Evolutionary conservation across 1,284 basidiomycete species (phyloP), one percentile per base, ranked within the genome.

Genomic region (Puccinia sorghi): DNA sequence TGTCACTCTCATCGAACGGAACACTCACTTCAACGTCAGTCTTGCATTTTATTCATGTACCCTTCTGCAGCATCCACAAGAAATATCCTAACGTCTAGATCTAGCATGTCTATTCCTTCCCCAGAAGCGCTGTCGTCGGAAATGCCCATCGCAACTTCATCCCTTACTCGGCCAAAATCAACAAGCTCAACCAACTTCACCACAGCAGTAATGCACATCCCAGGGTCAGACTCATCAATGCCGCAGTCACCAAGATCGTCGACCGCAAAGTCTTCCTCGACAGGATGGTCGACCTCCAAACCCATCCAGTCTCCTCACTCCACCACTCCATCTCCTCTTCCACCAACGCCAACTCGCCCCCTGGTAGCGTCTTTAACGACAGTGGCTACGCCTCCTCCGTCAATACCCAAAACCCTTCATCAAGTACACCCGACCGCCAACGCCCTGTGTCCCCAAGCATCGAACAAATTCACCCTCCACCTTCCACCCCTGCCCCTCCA

Each of bases 91-190:
- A 41, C 46, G 27, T 32, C 8, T 32, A 3, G 5, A 37, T 32
- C 15, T 69, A 77, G 75, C 75, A 77, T 25, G 54, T 86, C 39
- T 87, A 87, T 81, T 86, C 85, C 25, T 87, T 87, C 80, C 86
- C 87, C 1, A 85, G 87, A 77, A 86, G 85, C 80, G 83, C 85
- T 8, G 84, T 87, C 20, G 79, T 86, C 8, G 6, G 81, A 84
- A 8, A 86, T 86, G 64, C 86, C 86, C 56, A 84, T 86, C 48
- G 87, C 80, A 86, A 84, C 13, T 90, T 92, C 84, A 88, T 92
- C 81, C 90, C 91, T 0, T 90, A 90, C 83, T 85, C 48, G 37
- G 50, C 17, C 39, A 63, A 76, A 57, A 46, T 70, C 54, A 48
- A 48, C 41, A 59, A 57, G 15, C 46, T 77, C 52, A 70, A 69